These are phyloP conservation scores for Pelargonium australe DNA, from an alignment of 441 rosid genomes.

Conservation along the genomic window DNA sequence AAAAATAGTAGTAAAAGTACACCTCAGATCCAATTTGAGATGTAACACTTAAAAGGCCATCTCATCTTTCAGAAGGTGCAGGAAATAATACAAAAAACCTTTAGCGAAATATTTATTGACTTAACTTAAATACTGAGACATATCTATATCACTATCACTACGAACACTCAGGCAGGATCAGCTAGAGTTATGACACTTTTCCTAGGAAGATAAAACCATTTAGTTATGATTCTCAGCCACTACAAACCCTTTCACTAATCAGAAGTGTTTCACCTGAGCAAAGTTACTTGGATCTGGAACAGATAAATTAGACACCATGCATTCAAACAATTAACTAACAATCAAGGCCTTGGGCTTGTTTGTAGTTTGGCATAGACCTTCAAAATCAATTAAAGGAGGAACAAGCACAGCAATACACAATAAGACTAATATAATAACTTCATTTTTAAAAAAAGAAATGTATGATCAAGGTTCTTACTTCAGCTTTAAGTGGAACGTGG, in stretches of 20 bases:
- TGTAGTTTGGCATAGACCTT: too few species aligned
- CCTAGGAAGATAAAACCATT: not conserved
- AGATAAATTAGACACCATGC: not conserved
- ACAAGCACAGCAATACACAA: too few species aligned
- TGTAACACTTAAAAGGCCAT: not conserved
- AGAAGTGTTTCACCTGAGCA: not conserved
- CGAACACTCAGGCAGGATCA: not conserved
- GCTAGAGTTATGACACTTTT: not conserved
- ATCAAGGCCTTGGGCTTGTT: too few species aligned
- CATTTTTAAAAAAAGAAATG: not conserved
- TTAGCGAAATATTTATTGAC: not conserved
- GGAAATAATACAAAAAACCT: not conserved
- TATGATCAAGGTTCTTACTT: conserved; percentile 43
- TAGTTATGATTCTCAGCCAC: not conserved
- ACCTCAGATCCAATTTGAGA: not conserved
- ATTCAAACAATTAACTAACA: too few species aligned
- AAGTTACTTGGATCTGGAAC: not conserved
- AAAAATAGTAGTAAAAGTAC: not conserved
- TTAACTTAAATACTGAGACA: not conserved
- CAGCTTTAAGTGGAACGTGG: conserved; percentile 74
- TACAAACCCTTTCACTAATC: not conserved
- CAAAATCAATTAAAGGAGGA: too few species aligned
- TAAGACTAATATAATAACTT: not conserved
- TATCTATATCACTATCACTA: not conserved
- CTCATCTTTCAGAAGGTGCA: not conserved